These are phyloP conservation scores for Ambrosiella beaveri DNA, from an alignment of 2,329 filamentous ascomycete genomes.

Conservation along the genomic window DNA sequence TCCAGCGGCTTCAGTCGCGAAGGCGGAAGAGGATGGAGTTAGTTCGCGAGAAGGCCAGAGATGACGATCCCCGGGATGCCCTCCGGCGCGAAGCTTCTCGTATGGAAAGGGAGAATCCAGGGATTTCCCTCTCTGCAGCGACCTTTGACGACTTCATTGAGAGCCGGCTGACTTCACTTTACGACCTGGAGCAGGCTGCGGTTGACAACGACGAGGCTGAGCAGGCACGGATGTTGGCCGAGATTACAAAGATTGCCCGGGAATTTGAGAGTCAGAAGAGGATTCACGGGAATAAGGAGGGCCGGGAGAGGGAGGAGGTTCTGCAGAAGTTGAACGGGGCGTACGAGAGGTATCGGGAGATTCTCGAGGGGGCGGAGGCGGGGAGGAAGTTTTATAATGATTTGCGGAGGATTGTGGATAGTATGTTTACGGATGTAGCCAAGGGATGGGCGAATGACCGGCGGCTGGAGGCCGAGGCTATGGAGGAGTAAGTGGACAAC, in stretches of 20 bases:
- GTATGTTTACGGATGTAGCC: slow-evolving; percentile 60
- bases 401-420: slow-evolving; percentile 66
- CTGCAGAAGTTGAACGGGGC: slow-evolving; percentile 79
- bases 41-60: slow-evolving; percentile 59
- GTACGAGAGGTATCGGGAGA: slow-evolving; percentile 92
- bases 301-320: slow-evolving; percentile 64
- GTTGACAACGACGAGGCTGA: slow-evolving; percentile 56
- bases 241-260: slow-evolving; percentile 58
- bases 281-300: slow-evolving; percentile 40
- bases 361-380: slow-evolving; percentile 77
- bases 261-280: slow-evolving; percentile 59
- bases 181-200: slow-evolving; percentile 59
- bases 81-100: slow-evolving; percentile 70
- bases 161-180: slow-evolving; percentile 53
- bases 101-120: slow-evolving; percentile 70
- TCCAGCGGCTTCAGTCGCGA: slow-evolving; percentile 65
- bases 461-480: slow-evolving; percentile 57
- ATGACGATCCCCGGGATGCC: slow-evolving; percentile 76
- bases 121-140: slow-evolving; percentile 66
- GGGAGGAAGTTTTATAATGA: slow-evolving; percentile 97
- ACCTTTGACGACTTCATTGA: slow-evolving; percentile 92
- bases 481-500: slow-evolving; percentile 48
- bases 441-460: slow-evolving; percentile 66
- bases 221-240: slow-evolving; percentile 52
- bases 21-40: slow-evolving; percentile 64